Base-by-base conservation (phyloP, 1,284 basidiomycete species). In the Heimioporus retisporus region DNA sequence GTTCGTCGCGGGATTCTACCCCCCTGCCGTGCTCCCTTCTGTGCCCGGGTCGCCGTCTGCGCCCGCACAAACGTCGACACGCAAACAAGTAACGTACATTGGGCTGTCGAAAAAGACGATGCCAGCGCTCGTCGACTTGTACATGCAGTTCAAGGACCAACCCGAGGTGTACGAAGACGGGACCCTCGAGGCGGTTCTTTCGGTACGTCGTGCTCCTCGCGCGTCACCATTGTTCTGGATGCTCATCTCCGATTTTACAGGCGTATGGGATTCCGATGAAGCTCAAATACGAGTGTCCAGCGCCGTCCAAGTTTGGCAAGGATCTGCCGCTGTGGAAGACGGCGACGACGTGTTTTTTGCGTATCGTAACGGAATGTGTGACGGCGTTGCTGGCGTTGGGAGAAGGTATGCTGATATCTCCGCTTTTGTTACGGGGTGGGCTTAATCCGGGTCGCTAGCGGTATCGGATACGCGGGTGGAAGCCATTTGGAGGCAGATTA, bases 251-350 rank as follows among this genome's bases (percentile, higher is more conserved):
- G 15, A 5, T 18, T 7, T 53, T n/a, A 28, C 62, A 96, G 94
- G 92, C 96, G 0, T 96, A 94, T 72, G 89, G 93, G 3, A 91
- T 97, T 44, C 96, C 97, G 1, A 91, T 98, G 77, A 96, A 96
- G 77, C 83, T 99, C 68, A 97, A 97, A 79, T 98, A 98, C 72
- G 95, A 96, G 56, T 98, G 97, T 76, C 96, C 97, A 0, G 82
- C 92, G 0, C 86, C 96, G 1, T 96, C 92, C 55, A 96, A 93
- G 76, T 94, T 90, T 74, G 94, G 94, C 2, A 90, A 93, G 62
- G 96, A 96, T 75, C 81, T 79, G n/a, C 95, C 96, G 0, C 80
- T 98, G 13, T 98, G 96, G 96, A 96, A 96, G 80, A 96, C 94
- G 0, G 96, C 95, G 4, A 92, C 93, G 15, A 88, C 84, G 7